Evolutionary conservation across 352 stramenopile genomes (phyloP), one percentile per base, ranked within the genome.

Genomic region (Globisporangium apiculatum): DNA sequence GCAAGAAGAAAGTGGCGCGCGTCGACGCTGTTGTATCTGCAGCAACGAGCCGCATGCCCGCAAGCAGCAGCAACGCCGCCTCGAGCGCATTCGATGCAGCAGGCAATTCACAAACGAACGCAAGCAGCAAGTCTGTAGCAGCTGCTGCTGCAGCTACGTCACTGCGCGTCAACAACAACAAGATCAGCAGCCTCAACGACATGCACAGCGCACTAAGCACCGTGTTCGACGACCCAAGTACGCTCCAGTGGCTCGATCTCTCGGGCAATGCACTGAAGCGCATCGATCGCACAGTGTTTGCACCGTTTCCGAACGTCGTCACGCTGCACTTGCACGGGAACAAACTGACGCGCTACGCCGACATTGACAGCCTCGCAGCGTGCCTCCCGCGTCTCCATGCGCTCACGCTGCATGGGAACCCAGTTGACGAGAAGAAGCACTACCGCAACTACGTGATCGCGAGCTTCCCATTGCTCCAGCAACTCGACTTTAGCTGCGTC

Each of bases 401-500:
- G 15, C 64, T 95, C 36, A 84, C 83, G 9, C 57, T 94, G 35
- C 84, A 91, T 61, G 86, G 86, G 12, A 96, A 96, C 58, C 84
- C 85, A 5, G 31, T 95, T 6, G 86, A 89, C 45, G 80, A 93
- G 59, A 94, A 91, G 68, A 95, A 93, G 57, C 79, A 94, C 59
- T 95, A 93, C 61, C 70, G 75, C 24, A 94, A 84, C 66, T 96
- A 91, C 64, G 75, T 89, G 15, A 75, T 95, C 46, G 71, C 79
- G 53, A 62, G 69, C n/a, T 77, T 91, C 53, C 81, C 83, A 3
- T 68, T 59, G 12, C 67, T 94, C 17, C 68, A 69, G 57, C 74
- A 91, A 66, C 72, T 93, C 52, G 81, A 93, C 55, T 94, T 90
- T 55, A 88, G 78, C 51, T 80, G 49, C 18, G 68, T 94, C 49